Conservation (phyloP, 495 filamentous ascomycete genomes). For the Amorphotheca resinae region DNA sequence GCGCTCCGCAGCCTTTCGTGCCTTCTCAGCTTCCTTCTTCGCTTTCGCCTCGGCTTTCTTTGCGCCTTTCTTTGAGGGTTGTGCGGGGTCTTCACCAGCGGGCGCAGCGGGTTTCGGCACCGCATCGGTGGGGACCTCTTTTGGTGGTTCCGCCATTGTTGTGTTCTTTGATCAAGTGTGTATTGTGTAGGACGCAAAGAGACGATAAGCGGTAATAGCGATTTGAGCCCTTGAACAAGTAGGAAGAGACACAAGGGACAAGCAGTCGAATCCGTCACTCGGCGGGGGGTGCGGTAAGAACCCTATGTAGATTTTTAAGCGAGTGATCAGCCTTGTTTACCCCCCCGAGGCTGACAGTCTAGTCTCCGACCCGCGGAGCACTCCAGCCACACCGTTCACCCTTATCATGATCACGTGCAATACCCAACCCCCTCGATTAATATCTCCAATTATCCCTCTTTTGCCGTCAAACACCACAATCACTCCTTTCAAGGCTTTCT, state of each 20-base stretch:
- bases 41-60: constrained; percentile 41
- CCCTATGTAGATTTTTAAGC: constrained; percentile 7
- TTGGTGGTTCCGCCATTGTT: constrained; percentile 17
- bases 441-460: no score
- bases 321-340: constrained; percentile 9
- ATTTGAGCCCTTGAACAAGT: background rate
- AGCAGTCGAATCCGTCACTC: no score
- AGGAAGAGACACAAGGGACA: constrained; percentile 6
- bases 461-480: no score
- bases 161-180: no score
- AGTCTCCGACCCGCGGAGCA: background rate
- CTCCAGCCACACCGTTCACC: no score
- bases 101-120: constrained; percentile 6
- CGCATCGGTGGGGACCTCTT: constrained; percentile 16
- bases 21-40: constrained; percentile 40
- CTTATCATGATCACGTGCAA: no score
- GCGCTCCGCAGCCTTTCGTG: constrained; percentile 35
- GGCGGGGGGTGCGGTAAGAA: constrained; percentile 3
- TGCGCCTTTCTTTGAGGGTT: constrained; percentile 39
- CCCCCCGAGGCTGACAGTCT: constrained; percentile 14
- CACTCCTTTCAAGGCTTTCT: no score
- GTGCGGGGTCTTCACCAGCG: background rate
- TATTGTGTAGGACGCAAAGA: no score
- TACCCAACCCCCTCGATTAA: no score
- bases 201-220: background rate